Conservation (phyloP, 164 flowering plant genomes). For the Kingdonia uniflora region DNA sequence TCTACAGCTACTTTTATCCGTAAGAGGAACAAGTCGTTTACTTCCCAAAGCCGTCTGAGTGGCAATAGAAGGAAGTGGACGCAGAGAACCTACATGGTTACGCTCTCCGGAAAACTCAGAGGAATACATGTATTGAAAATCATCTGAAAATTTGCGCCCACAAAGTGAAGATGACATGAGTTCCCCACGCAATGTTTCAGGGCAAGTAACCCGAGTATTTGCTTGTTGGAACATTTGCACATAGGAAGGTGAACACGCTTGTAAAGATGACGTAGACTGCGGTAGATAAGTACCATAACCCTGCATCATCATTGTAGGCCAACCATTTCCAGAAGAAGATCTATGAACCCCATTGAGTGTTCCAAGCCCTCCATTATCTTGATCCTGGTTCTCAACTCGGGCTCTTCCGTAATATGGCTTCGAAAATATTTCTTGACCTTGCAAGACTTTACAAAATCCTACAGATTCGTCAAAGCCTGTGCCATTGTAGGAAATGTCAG, state of each 20-base stretch:
- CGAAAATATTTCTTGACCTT: conserved; percentile 89
- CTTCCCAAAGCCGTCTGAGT: conserved; percentile 17
- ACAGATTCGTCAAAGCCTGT: conserved; percentile 53
- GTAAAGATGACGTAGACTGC: conserved; percentile 19
- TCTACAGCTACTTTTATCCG: conserved; percentile 52
- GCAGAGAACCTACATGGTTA: conserved; percentile 13
- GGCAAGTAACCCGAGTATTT: conserved; percentile 16
- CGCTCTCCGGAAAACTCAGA: conserved; percentile 17
- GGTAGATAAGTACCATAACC: conserved; percentile 18
- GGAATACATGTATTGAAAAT: conserved; percentile 11
- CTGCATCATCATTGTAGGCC: conserved; percentile 25
- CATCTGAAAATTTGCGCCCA: conserved; percentile 6
- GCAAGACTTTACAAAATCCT: conserved; percentile 92
- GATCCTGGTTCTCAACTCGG: conserved; percentile 15
- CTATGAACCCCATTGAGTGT: conserved; percentile 27
- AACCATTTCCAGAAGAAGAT: conserved; percentile 29
- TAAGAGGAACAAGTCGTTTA: conserved; percentile 18
- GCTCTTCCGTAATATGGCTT: conserved; percentile 26
- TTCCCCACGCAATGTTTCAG: conserved; percentile 16
- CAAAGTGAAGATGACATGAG: conserved; percentile 9
- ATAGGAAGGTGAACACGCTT: conserved; percentile 67
- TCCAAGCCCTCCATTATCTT: conserved; percentile 24
- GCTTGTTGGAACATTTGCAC: conserved; percentile 63
- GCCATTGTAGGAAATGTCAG: conserved; percentile 27
- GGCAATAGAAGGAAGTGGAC: conserved; percentile 6